Evolutionary conservation across 192 early-diverging fungal species (phyloP).

Genomic region (Physocladia obscura): DNA sequence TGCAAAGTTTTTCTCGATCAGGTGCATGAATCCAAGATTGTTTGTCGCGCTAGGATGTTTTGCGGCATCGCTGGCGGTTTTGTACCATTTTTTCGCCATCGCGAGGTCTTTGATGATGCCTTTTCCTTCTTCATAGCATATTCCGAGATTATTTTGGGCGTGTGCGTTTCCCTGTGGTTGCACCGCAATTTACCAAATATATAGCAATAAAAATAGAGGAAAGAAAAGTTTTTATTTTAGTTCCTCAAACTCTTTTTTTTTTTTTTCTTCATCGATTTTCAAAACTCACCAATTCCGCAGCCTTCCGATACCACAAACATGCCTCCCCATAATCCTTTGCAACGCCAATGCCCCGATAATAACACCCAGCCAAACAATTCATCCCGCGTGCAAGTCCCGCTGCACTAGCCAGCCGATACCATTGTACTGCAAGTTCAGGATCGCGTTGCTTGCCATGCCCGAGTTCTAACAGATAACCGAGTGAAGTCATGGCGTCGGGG

Average conservation of each 20-base stretch:
- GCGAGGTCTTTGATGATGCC: slow-evolving; percentile 50
- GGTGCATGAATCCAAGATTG: slow-evolving; percentile 45
- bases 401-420: slow-evolving; percentile 39
- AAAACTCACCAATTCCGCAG: slow-evolving; percentile 36
- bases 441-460: slow-evolving; percentile 37
- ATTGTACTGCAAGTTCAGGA: slow-evolving; percentile 33
- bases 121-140: slow-evolving; percentile 57
- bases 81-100: slow-evolving; percentile 50
- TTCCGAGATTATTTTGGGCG: slow-evolving; percentile 55
- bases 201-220: background rate
- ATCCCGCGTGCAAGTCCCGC: slow-evolving; percentile 37
- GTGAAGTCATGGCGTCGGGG: slow-evolving; percentile 39
- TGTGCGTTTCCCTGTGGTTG: slow-evolving; percentile 35
- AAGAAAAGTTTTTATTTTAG: no score
- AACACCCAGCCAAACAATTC: slow-evolving; percentile 47
- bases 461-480: slow-evolving; percentile 44
- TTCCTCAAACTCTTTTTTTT: no score
- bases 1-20: slow-evolving; percentile 40
- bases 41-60: slow-evolving; percentile 48
- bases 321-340: slow-evolving; percentile 45
- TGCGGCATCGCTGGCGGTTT: slow-evolving; percentile 39
- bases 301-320: slow-evolving; percentile 42
- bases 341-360: slow-evolving; percentile 48
- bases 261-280: background rate
- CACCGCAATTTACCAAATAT: no score